Conservation (phyloP, 345 rosid species). For the Sonneratia alba region DNA sequence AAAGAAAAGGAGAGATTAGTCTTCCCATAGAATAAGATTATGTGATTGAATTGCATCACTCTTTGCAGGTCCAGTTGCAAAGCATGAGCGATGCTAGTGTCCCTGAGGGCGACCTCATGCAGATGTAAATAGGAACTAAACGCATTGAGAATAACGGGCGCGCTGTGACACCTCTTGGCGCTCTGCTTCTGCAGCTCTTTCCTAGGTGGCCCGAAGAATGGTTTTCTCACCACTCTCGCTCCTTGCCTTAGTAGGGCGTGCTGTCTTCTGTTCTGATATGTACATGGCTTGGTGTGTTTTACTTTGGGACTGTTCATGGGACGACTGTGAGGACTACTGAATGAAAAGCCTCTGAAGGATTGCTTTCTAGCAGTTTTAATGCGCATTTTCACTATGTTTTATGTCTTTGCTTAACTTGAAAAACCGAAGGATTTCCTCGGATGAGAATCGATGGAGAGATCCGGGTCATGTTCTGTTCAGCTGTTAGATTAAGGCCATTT, state of each 20-base stretch:
- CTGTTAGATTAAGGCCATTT: too few relatives aligned
- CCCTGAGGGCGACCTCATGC: slow-evolving; percentile 63
- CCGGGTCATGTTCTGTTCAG: too few relatives aligned
- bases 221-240: background rate
- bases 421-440: too few relatives aligned
- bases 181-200: background rate
- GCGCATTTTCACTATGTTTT: background rate
- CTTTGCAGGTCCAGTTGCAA: slow-evolving; percentile 30
- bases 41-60: background rate
- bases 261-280: background rate
- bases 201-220: background rate
- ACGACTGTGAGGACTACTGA: background rate
- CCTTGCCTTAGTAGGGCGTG: background rate
- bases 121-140: slow-evolving; percentile 30
- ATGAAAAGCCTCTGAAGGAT: background rate
- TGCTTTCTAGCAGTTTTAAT: background rate
- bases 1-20: too few relatives aligned
- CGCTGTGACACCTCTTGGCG: background rate
- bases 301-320: background rate
- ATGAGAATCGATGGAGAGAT: too few relatives aligned
- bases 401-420: background rate
- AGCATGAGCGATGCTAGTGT: slow-evolving; percentile 58
- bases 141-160: background rate
- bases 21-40: background rate
- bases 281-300: background rate